These are phyloP conservation scores for Plectranthus barbatus DNA, from an alignment of 257 asterid genomes.

Conservation along the genomic window DNA sequence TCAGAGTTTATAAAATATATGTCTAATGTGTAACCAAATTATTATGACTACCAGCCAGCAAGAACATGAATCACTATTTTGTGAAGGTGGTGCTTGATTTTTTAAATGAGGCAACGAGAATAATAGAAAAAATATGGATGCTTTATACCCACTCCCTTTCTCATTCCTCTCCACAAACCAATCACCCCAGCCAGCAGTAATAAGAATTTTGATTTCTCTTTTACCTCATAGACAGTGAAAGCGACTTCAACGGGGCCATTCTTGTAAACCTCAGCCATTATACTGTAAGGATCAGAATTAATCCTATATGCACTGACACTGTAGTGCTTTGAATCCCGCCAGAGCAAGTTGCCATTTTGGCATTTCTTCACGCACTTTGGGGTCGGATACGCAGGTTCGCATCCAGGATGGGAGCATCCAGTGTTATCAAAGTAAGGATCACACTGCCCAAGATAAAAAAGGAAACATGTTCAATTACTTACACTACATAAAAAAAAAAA, in stretches of 20 bases:
- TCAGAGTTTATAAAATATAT: conserved; percentile 1
- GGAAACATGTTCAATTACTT: neutral
- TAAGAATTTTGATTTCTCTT: neutral
- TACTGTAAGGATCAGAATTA: conserved; percentile 58
- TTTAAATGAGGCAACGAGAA: neutral
- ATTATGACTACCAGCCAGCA: neutral
- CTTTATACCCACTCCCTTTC: neutral
- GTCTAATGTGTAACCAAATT: neutral
- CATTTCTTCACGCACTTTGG: conserved; percentile 69
- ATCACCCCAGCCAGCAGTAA: neutral
- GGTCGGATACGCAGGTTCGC: conserved; percentile 86
- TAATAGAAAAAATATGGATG: neutral
- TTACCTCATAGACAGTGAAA: conserved; percentile 96
- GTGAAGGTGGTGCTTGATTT: neutral
- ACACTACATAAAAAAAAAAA: neutral
- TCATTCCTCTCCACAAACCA: neutral
- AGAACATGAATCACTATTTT: neutral
- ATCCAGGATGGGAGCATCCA: conserved; percentile 98
- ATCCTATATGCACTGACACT: conserved; percentile 48
- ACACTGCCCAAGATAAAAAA: conserved; percentile 46
- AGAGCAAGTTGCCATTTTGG: conserved; percentile 52
- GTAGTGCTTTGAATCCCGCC: conserved; percentile 74
- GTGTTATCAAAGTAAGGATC: conserved; percentile 85
- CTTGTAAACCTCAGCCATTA: conserved; percentile 75
- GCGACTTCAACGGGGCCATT: conserved; percentile 95